Percentiles rank a stretch among this genome's conserved stretches.
These are phyloP conservation scores for Russula ochroleuca DNA, from an alignment of 768 basidiomycete species.

Conservation along the genomic window DNA sequence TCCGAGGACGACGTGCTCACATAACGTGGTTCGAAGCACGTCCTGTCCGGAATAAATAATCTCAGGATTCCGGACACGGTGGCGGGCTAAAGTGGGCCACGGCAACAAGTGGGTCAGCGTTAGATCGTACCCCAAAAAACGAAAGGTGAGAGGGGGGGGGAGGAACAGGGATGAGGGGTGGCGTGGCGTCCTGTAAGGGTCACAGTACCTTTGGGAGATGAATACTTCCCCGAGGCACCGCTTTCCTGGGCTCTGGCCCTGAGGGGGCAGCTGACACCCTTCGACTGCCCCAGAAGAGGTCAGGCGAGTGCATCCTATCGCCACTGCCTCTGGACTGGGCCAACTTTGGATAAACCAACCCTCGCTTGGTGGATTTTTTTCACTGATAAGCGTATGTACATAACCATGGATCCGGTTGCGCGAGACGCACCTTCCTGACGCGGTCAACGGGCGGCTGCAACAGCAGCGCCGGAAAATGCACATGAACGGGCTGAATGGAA, in stretches of 20 bases:
- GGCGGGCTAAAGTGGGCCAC: neutral
- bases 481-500: conserved; percentile 27
- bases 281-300: conserved; percentile 39
- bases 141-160: neutral
- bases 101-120: neutral
- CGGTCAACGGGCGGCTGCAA: conserved; percentile 35
- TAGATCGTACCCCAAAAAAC: neutral
- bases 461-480: conserved; percentile 36
- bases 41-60: neutral
- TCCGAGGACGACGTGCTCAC: conserved; percentile 6
- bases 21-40: conserved; percentile 2
- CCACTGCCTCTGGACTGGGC: conserved; percentile 39
- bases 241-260: conserved; percentile 7
- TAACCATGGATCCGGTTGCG: conserved; percentile 4
- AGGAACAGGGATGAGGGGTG: neutral
- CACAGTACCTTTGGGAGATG: conserved; percentile 13
- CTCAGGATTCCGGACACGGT: neutral
- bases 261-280: conserved; percentile 31
- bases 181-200: neutral
- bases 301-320: conserved; percentile 35
- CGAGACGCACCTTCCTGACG: conserved; percentile 33
- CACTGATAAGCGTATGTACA: conserved; percentile 17
- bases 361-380: conserved; percentile 27
- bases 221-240: conserved; percentile 6
- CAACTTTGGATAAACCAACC: conserved; percentile 40